Evolutionary conservation across 305 asterid genomes (phyloP), one percentile per base, ranked within the genome.

Genomic region (Fraxinus platypoda): DNA sequence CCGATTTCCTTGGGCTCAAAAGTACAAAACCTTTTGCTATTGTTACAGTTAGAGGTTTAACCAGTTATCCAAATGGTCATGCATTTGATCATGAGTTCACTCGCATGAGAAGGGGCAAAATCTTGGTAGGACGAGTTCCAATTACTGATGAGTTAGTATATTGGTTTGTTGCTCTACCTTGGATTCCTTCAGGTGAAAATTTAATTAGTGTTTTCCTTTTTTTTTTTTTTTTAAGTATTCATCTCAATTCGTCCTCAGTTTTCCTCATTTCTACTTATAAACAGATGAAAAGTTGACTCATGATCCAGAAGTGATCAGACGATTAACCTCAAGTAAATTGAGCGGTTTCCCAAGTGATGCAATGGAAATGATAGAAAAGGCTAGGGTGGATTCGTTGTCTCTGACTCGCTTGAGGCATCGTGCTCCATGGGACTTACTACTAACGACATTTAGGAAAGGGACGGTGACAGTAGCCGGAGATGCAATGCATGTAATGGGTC

Each of bases 401-500:
- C 62, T 87, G n/a, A 38, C 88, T 54, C 90, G 34, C 76, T 59
- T 88, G 84, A 84, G 82, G 80, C 87, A 88, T 68, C 87, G 86
- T 1, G 78, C 84, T 8, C 91, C 91, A 0, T 88, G 91, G 91
- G 88, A 87, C 78, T 79, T 88, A 43, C 75, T 88, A 4, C 23
- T 79, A 4, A 81, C 83, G 28, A 78, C 37, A 33, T 86, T 84
- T 37, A 78, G 82, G 33, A 77, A 71, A 77, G 89, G 86, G 26
- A 38, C 86, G 2, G 80, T 88, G 17, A 81, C 87, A 1, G 85
- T 88, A 4, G 86, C 83, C 3, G 91, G 91, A 75, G 91, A 88
- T 79, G 91, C 91, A 66, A 84, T 88, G 88, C 91, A 87, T 34
- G 87, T 77, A 15, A 88, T 88, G 91, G 88, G 90, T 64, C 91